Base-by-base conservation (phyloP, 108 stramenopile genomes). In the Cyclostephanos invisitatus region DNA sequence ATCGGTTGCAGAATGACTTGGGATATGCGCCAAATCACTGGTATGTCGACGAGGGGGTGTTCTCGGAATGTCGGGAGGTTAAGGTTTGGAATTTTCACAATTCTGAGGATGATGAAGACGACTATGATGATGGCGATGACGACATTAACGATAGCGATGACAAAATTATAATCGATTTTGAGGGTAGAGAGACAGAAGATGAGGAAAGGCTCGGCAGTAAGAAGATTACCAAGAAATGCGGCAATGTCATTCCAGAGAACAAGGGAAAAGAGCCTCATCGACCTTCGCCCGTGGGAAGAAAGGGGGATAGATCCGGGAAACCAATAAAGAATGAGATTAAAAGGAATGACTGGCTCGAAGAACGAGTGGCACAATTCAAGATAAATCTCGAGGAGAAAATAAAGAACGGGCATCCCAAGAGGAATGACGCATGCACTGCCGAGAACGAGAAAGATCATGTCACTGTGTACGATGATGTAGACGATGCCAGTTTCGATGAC, bases 81-180 rank as follows among this genome's bases (percentile, higher is more conserved):
- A 74, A 81, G 59, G 74, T 81, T 27, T 81, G 73, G 73, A 81
- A 81, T 67, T 81, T 81, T 59, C 80, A 81, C 46, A 81, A 74
- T 69, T 44, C 67, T 0, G 73, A 67, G 21, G 73, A 67, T 24
- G 59, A 67, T 11, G 80, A 74, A 21, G 78, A 68, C 42, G 22
- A 63, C 47, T 69, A 62, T 12, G 63, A 68, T 27, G 56, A 63
- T 17, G 62, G 29, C 15, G 42, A 62, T 51, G 36, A 27, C 37
- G 48, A 48, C 24, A 54, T 48, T 28, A 54, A 68, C 22, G 56
- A 63, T 9, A 48, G n/a, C 21, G 18, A 17, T 32, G 71, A 79
- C 9, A 61, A 46, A 36, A 53, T 48, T n/a, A 61, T 55, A 36
- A 53, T 48, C 20, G 62, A 53, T 22, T 62, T 37, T 17, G 35